Base-by-base conservation (phyloP, 306 rosid species). In the Macrotyloma uniflorum region DNA sequence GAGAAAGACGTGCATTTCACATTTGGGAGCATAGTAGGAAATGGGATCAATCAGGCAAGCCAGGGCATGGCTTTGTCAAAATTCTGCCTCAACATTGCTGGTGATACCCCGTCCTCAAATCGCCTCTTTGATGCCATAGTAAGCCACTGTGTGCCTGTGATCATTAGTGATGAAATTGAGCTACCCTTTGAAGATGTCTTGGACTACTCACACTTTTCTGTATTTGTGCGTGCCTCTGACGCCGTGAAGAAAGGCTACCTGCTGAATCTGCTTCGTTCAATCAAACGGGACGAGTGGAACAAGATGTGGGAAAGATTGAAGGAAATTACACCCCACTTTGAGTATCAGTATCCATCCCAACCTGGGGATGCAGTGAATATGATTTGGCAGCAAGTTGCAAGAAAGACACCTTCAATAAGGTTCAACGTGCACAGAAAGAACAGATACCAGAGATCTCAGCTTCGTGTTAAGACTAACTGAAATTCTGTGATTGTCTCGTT, bases 91-190 rank as follows among this genome's bases (percentile, higher is more conserved):
- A 66, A 66, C 51, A 66, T 66, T 66, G 71, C 71, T 4, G 71
- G 71, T 8, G 71, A 66, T 13, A 66, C 71, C 51, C 71, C 71
- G 13, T 38, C 71, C 4, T 66, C 71, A 14, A 66, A 66, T 20
- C 33, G 71, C 32, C 71, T 66, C 51, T 66, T 66, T 22, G 99
- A 95, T 79, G 91, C 99, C 67, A 91, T 93, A 67, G 93, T 92
- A 23, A 91, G 97, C 86, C 94, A 66, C 53, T 66, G 71, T 79
- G 91, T 94, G 74, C 98, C 98, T 19, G 98, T 94, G 68, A 88
- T 94, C 32, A 87, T 94, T 4, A 94, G 97, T 7, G 97, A 94
- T 33, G 88, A 94, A 61, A 92, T 94, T 70, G 98, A 92, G 82
- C 89, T 94, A 58, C 98, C 98, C 14, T 94, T 83, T 54, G 98